Evolutionary conservation across 177 flowering plant genomes (phyloP).

Genomic region (Vitis hybrid): DNA sequence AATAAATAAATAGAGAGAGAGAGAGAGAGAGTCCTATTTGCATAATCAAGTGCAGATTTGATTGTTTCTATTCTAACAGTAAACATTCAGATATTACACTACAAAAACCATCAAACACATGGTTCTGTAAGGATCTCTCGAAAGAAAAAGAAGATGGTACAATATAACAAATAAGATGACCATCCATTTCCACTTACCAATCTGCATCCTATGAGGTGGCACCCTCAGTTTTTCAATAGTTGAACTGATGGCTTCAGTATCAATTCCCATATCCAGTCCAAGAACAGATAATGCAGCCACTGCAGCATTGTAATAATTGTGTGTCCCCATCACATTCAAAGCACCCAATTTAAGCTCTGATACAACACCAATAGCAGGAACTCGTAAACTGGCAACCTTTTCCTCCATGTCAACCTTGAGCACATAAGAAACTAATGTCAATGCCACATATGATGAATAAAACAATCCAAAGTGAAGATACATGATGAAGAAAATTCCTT

Average conservation of each 20-base stretch:
- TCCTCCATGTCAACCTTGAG: slow-evolving; percentile 34
- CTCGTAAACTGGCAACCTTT: slow-evolving; percentile 30
- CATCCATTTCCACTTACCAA: slow-evolving; percentile 24
- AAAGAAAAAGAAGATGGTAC: too few species aligned
- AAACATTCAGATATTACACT: too few species aligned
- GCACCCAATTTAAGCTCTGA: slow-evolving; percentile 27
- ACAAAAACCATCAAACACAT: too few species aligned
- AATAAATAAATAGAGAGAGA: too few species aligned
- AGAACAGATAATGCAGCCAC: slow-evolving; percentile 44
- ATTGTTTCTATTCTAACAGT: too few species aligned
- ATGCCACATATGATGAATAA: background rate
- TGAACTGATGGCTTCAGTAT: slow-evolving; percentile 30
- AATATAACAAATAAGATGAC: too few species aligned
- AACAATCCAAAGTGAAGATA: background rate
- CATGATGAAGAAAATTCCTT: background rate
- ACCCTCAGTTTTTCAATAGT: slow-evolving; percentile 23
- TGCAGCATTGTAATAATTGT: slow-evolving; percentile 46
- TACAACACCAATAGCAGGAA: slow-evolving; percentile 31
- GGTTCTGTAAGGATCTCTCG: too few species aligned
- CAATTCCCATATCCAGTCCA: slow-evolving; percentile 35
- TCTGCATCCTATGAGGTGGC: slow-evolving; percentile 47
- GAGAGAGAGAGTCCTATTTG: too few species aligned
- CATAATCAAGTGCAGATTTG: too few species aligned
- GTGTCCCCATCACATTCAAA: slow-evolving; percentile 34
- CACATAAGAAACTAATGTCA: slow-evolving; percentile 15